These are phyloP conservation scores for Mycogone perniciosa DNA, from an alignment of 2,329 filamentous ascomycete species.

Conservation along the genomic window DNA sequence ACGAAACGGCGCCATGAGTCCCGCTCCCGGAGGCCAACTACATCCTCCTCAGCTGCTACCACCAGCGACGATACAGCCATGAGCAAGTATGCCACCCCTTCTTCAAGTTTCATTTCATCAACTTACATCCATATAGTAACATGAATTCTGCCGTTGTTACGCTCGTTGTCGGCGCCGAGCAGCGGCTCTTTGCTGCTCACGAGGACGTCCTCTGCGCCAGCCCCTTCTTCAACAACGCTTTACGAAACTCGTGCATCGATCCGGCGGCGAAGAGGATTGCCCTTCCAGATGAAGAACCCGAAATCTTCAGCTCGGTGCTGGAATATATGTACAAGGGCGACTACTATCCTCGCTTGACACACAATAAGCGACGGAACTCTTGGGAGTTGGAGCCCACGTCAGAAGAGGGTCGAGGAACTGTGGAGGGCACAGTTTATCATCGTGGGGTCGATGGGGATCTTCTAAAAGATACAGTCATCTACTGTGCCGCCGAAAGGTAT, in stretches of 20 bases:
- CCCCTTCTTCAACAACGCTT: constrained; percentile 59
- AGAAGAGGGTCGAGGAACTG: constrained; percentile 37
- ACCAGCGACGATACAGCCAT: constrained; percentile 35
- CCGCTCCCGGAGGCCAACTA: constrained; percentile 41
- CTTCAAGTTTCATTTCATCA: background rate
- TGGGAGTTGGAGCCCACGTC: constrained; percentile 70
- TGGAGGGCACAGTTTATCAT: constrained; percentile 64
- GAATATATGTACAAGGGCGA: constrained; percentile 94
- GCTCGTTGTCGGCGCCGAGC: constrained; percentile 70
- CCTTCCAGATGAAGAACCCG: constrained; percentile 78
- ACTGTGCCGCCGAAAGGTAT: constrained; percentile 82
- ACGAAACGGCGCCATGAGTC: constrained; percentile 50
- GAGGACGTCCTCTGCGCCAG: constrained; percentile 76
- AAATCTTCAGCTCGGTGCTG: constrained; percentile 83
- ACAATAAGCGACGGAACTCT: constrained; percentile 72
- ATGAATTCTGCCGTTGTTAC: constrained; percentile 68
- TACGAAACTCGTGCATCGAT: constrained; percentile 31
- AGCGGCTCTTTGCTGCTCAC: constrained; percentile 85
- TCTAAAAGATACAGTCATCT: constrained; percentile 83
- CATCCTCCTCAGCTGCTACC: constrained; percentile 34
- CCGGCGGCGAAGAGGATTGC: constrained; percentile 59
- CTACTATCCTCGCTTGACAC: constrained; percentile 77
- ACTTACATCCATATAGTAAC: constrained; percentile 33
- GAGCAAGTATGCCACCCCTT: constrained; percentile 35
- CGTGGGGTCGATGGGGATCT: constrained; percentile 59